These are phyloP conservation scores for Apostasia shenzhenica DNA, from an alignment of 106 monocot genomes.

Conservation along the genomic window DNA sequence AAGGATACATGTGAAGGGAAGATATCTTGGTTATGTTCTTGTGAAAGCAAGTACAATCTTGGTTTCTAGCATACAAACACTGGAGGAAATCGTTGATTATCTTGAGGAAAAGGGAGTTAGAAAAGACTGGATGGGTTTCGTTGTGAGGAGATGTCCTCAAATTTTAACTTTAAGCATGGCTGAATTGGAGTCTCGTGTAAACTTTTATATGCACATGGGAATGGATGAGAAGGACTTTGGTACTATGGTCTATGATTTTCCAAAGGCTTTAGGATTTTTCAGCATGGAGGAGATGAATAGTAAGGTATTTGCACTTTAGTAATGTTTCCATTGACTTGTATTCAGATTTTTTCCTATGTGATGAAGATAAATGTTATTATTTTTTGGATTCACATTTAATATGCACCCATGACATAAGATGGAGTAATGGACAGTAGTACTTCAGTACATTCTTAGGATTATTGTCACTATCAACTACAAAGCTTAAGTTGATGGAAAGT, in stretches of 20 bases:
- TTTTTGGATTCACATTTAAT: background rate
- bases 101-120: constrained; percentile 64
- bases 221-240: constrained; percentile 80
- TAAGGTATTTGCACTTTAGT: constrained; percentile 59
- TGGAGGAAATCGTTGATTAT: constrained; percentile 55
- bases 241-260: constrained; percentile 95
- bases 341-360: background rate
- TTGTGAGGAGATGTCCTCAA: constrained; percentile 71
- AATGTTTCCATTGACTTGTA: constrained; percentile 3
- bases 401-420: background rate
- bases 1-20: constrained; percentile 78
- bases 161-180: constrained; percentile 56
- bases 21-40: constrained; percentile 64
- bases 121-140: constrained; percentile 85
- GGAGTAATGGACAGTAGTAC: too few species aligned
- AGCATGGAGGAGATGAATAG: constrained; percentile 84
- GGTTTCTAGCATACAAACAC: constrained; percentile 27
- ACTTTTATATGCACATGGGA: constrained; percentile 85
- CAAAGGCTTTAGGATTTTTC: constrained; percentile 75
- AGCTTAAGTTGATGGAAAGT: too few species aligned
- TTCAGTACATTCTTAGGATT: too few species aligned
- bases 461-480: too few species aligned
- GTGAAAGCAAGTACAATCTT: constrained; percentile 51
- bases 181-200: constrained; percentile 52
- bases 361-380: background rate